phyloP scores from a whole-genome alignment of 305 asterid species.

The Fraxinus platypoda region DNA sequence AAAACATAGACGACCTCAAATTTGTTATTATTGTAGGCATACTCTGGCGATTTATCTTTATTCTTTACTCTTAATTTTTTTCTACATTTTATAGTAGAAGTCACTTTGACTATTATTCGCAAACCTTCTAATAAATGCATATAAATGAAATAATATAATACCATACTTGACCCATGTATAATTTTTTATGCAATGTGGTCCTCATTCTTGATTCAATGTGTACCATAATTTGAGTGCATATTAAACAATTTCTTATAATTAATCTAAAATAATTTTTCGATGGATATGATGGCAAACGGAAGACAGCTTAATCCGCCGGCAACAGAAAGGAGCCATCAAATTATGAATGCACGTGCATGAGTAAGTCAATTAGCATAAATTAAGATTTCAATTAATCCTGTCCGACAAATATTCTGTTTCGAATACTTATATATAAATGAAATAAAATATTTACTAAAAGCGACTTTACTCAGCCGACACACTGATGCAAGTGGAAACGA shows the following conservation, averaged over 20 bases:
- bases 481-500: not conserved
- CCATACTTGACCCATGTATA: not conserved
- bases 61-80: no score
- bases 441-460: not conserved
- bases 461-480: not conserved
- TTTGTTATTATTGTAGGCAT: no score
- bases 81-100: no score
- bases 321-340: not conserved
- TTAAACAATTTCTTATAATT: not conserved
- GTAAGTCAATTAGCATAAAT: not conserved
- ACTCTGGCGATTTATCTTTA: no score
- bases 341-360: not conserved
- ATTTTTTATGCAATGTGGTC: not conserved
- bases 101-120: no score
- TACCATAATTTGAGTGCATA: not conserved
- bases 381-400: not conserved
- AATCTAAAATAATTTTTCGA: not conserved
- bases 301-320: not conserved
- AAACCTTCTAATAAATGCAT: not conserved
- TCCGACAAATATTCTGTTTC: not conserved
- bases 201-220: not conserved
- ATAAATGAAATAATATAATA: not conserved
- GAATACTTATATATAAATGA: not conserved
- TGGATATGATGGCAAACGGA: not conserved
- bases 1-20: no score